Percentiles rank a stretch among this genome's conserved stretches.
These are phyloP conservation scores for Trichoderma oligosporum DNA, from an alignment of 2,329 filamentous ascomycete species.

Conservation along the genomic window DNA sequence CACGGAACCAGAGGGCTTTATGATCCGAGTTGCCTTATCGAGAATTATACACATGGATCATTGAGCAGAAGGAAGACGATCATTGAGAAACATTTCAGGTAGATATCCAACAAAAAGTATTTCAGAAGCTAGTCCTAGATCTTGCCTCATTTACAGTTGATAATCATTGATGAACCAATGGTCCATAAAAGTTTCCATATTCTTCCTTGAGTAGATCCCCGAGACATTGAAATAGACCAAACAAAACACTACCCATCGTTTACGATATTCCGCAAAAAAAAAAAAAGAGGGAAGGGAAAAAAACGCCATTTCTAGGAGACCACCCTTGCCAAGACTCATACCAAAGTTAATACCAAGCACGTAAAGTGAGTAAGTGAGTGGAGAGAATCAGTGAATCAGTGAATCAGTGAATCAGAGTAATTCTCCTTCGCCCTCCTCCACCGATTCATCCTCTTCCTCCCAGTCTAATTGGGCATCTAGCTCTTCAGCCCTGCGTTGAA, in stretches of 20 bases:
- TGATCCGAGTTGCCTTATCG: background rate
- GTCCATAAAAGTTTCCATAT: no score
- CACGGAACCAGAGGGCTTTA: constrained; percentile 11
- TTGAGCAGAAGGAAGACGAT: background rate
- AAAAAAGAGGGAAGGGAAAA: background rate
- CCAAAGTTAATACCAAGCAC: background rate
- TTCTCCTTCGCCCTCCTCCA: constrained; percentile 54
- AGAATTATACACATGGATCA: background rate
- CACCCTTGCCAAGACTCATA: background rate
- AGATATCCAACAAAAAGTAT: no score
- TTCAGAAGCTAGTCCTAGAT: no score
- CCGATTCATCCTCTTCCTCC: constrained; percentile 51
- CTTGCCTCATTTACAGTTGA: no score
- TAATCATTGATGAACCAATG: no score
- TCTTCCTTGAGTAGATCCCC: no score
- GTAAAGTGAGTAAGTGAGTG: background rate
- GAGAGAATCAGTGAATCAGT: background rate
- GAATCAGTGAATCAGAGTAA: constrained; percentile 37
- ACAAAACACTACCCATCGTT: background rate
- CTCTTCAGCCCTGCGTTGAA: constrained; percentile 58
- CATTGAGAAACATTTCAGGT: no score
- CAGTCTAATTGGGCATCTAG: constrained; percentile 55
- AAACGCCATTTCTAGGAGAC: background rate
- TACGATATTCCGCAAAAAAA: no score
- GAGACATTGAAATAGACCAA: background rate